Evolutionary conservation across 75 land plant species (phyloP), one percentile per base, ranked within the genome.

Genomic region (Pinus tabuliformis): DNA sequence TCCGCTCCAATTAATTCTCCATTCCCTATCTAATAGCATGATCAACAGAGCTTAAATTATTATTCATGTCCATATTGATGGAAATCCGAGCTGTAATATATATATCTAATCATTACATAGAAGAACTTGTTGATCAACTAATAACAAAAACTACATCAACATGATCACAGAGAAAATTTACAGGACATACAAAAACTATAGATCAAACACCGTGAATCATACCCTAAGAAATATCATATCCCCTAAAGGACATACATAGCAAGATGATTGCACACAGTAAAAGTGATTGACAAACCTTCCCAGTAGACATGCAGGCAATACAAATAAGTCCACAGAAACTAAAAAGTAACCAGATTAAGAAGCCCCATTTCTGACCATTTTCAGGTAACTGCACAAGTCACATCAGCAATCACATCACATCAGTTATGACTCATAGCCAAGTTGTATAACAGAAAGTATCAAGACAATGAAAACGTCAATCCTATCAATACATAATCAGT

Each of bases 351-450:
- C 99, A 96, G 37, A 96, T 91, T 18, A 96, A 87, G 63, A 96
- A 96, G 65, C 95, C 99, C 94, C 94, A 96, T 74, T 96, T 96
- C 77, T 93, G 99, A 59, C 99, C 97, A 74, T 95, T 87, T 79
- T 91, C 95, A 22, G 97, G 95, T 63, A 96, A 76, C 99, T 96
- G 88, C 73, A 83, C 62, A 57, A 66, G 75, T 70, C 28, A 68
- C 18, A 42, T n/a, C 14, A 68, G 42, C 24, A 42, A 68, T 42
- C 28, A 24, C 28, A 73, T 73, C 7, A 28, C 54, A 73, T 73
- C 6, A 5, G 17, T 73, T 49, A 49, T 49, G 12, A 49, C 54
- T 49, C 54, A 49, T 9, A 49, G 11, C 54, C 54, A 49, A 49
- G 52, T 49, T 49, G 52, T 49, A 8, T 49, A 49, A 49, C 52